Conservation (phyloP, 2,329 filamentous ascomycete genomes). For the Paraphoma sp. region DNA sequence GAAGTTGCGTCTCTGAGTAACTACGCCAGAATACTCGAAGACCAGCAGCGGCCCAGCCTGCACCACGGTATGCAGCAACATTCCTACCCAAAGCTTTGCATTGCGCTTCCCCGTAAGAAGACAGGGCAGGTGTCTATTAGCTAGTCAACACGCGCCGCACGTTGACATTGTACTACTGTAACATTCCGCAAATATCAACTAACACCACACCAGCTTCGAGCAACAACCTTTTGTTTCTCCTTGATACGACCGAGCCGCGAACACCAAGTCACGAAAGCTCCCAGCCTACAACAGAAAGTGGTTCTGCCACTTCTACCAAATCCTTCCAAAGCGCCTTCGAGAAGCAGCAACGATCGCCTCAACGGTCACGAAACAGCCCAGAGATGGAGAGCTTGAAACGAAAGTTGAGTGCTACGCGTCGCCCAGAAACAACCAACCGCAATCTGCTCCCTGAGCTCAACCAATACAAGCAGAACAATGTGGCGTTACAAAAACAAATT, state of each 20-base stretch:
- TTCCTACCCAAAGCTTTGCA: not conserved
- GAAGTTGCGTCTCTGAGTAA: conserved; percentile 49
- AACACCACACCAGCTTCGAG: conserved; percentile 31
- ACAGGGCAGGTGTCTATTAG: conserved; percentile 3
- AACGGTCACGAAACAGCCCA: conserved; percentile 23
- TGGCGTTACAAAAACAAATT: conserved; percentile 44
- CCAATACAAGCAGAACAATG: conserved; percentile 44
- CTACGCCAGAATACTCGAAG: conserved; percentile 49
- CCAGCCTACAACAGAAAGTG: conserved; percentile 22
- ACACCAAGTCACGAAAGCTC: conserved; percentile 28
- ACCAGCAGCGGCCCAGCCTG: conserved; percentile 34
- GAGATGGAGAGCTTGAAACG: conserved; percentile 50
- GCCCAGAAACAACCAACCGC: conserved; percentile 41
- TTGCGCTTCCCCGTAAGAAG: conserved; percentile 1
- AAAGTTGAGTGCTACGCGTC: conserved; percentile 43
- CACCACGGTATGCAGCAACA: conserved; percentile 37
- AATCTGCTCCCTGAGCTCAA: conserved; percentile 49
- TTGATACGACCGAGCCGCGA: conserved; percentile 31
- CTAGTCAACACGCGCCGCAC: not conserved
- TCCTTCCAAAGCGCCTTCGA: conserved; percentile 33
- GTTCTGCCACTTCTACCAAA: conserved; percentile 25
- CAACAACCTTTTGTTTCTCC: conserved; percentile 33
- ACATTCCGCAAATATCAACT: conserved; percentile 19
- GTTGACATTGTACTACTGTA: conserved; percentile 10
- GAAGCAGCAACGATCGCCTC: conserved; percentile 32